A percentile compares a stretch with the other conserved stretches of the same genome.
These are phyloP conservation scores for Apiospora saccharicola DNA, from an alignment of 2,329 filamentous ascomycete species.

Conservation along the genomic window DNA sequence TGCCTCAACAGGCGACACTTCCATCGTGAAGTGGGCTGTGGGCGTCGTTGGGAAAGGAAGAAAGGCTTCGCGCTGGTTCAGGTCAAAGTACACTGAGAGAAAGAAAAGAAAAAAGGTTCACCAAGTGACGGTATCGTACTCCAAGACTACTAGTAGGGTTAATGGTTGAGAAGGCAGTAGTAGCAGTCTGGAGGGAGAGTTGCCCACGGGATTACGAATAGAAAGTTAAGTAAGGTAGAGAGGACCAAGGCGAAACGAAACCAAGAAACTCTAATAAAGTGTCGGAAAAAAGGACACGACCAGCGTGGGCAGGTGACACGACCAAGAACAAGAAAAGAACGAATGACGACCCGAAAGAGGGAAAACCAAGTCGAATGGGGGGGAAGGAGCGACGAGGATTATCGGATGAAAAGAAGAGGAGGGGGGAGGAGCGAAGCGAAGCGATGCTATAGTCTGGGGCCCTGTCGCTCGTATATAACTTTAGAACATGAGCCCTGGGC, in stretches of 20 bases:
- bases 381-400: neutral
- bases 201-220: constrained; percentile 12
- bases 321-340: neutral
- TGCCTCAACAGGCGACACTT: neutral
- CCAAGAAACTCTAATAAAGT: constrained; percentile 8
- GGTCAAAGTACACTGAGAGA: too few relatives aligned
- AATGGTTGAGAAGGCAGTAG: neutral
- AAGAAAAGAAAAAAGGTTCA: too few relatives aligned
- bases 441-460: neutral
- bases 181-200: neutral
- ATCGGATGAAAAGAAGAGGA: neutral
- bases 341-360: constrained; percentile 11
- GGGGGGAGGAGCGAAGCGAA: neutral
- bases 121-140: neutral
- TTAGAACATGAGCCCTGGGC: neutral
- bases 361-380: neutral
- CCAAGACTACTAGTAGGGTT: constrained; percentile 1
- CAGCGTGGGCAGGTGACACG: constrained; percentile 19
- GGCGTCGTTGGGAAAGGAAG: neutral
- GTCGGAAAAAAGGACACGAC: constrained; percentile 14
- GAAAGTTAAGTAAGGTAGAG: neutral
- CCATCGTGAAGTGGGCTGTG: neutral
- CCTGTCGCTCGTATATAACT: neutral
- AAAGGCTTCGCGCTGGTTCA: too few relatives aligned
- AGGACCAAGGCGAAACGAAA: neutral